These are phyloP conservation scores for Ganoderma lingzhi DNA, from an alignment of 1,284 basidiomycete genomes.

Conservation along the genomic window DNA sequence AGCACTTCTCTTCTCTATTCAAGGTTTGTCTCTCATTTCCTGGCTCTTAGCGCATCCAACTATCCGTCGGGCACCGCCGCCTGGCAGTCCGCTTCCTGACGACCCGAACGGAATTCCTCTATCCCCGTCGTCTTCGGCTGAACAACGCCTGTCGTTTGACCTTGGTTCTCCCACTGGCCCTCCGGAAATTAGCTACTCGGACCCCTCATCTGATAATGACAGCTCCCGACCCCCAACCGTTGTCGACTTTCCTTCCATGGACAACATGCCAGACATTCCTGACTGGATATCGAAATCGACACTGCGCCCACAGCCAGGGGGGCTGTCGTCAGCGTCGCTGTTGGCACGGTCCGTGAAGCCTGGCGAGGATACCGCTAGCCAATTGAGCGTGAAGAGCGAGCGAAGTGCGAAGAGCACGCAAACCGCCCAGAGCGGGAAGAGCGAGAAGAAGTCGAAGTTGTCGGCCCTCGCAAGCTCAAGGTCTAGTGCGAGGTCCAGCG, in stretches of 20 bases:
- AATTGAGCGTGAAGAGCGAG: constrained; percentile 45
- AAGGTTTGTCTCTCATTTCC: background rate
- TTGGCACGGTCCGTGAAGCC: constrained; percentile 30
- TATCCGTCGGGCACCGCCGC: background rate
- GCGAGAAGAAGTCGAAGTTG: constrained; percentile 63
- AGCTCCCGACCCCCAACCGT: constrained; percentile 50
- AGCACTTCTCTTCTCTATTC: constrained; percentile 32
- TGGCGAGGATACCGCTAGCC: constrained; percentile 21
- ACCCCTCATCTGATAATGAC: constrained; percentile 47
- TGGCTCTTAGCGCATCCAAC: constrained; percentile 21
- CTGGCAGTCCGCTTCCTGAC: constrained; percentile 28
- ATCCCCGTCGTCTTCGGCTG: constrained; percentile 74
- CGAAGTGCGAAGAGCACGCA: constrained; percentile 35
- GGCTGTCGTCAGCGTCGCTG: constrained; percentile 34
- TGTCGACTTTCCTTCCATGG: constrained; percentile 49
- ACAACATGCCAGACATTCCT: constrained; percentile 64
- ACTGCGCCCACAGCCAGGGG: constrained; percentile 27
- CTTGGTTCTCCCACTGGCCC: constrained; percentile 60
- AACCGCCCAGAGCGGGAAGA: constrained; percentile 29
- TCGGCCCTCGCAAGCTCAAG: constrained; percentile 67
- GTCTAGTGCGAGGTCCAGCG: constrained; percentile 33
- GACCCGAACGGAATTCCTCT: constrained; percentile 70
- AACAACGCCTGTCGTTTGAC: constrained; percentile 70
- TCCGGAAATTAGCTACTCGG: constrained; percentile 47
- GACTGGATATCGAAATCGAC: constrained; percentile 60